Evolutionary conservation across 192 early-diverging fungal genomes (phyloP).

Genomic region (Backusella tuberculispora): DNA sequence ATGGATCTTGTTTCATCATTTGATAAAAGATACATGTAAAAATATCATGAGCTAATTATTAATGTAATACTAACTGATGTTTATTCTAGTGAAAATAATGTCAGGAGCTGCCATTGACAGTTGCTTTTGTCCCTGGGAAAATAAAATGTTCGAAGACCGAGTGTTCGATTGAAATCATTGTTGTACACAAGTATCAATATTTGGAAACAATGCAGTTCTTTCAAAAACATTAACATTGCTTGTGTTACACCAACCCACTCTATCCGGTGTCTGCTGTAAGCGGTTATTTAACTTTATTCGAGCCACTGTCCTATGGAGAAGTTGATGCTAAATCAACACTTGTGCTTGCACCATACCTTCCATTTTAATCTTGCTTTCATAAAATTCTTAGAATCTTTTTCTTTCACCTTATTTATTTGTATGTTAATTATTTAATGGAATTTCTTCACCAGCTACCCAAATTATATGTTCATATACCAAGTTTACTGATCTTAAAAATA

Average conservation of each 20-base stretch:
- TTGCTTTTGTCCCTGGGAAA: background rate
- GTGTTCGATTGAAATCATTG: background rate
- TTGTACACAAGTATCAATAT: background rate
- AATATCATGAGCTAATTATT: background rate
- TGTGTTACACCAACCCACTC: background rate
- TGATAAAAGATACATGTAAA: background rate
- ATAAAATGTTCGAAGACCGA: background rate
- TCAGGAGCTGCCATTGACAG: conserved; percentile 8
- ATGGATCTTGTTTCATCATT: background rate
- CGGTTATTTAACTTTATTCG: conserved; percentile 3
- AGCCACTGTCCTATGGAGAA: background rate
- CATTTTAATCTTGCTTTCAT: no score
- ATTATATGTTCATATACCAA: no score
- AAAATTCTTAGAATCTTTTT: background rate
- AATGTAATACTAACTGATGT: background rate
- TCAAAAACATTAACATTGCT: background rate
- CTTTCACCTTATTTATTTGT: background rate
- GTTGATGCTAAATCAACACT: background rate
- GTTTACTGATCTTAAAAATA: no score
- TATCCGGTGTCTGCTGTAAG: background rate
- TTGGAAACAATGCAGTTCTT: background rate
- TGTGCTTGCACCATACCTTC: background rate
- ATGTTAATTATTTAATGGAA: background rate
- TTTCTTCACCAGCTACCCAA: background rate
- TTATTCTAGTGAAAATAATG: background rate